A percentile compares a stretch with the other conserved stretches of the same genome.
phyloP scores from a whole-genome alignment of 108 stramenopile genomes.

The Craspedostauros australis region DNA sequence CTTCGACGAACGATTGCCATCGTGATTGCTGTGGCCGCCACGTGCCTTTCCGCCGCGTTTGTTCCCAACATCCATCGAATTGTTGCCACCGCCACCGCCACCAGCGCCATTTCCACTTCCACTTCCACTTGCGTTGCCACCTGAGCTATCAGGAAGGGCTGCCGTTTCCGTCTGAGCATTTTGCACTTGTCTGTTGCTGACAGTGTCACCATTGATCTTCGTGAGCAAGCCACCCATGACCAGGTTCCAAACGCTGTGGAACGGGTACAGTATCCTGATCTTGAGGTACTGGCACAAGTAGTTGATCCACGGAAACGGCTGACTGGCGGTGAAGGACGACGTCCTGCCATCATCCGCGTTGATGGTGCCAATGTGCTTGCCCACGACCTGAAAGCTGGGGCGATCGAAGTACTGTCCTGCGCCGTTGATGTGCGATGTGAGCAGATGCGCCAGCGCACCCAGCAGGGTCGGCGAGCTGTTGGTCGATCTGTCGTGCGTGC shows the following conservation, averaged over 20 bases:
- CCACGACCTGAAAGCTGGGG: constrained; percentile 20
- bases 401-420: constrained; percentile 48
- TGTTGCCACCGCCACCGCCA: no score
- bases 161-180: not conserved
- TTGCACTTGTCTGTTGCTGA: constrained; percentile 1
- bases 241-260: not conserved
- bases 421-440: constrained; percentile 13
- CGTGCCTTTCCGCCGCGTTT: not conserved
- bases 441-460: constrained; percentile 15
- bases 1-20: not conserved
- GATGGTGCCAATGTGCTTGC: constrained; percentile 12
- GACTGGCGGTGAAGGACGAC: not conserved
- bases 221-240: not conserved
- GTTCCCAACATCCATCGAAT: not conserved
- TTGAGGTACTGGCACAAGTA: not conserved
- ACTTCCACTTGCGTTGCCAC: no score
- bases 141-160: not conserved
- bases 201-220: not conserved
- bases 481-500: constrained; percentile 16
- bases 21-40: not conserved
- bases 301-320: not conserved
- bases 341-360: constrained; percentile 2
- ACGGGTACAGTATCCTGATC: not conserved
- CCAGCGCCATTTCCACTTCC: no score
- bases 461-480: constrained; percentile 8